phyloP scores from a whole-genome alignment of 768 basidiomycete genomes.

The Suillus cothurnatus region DNA sequence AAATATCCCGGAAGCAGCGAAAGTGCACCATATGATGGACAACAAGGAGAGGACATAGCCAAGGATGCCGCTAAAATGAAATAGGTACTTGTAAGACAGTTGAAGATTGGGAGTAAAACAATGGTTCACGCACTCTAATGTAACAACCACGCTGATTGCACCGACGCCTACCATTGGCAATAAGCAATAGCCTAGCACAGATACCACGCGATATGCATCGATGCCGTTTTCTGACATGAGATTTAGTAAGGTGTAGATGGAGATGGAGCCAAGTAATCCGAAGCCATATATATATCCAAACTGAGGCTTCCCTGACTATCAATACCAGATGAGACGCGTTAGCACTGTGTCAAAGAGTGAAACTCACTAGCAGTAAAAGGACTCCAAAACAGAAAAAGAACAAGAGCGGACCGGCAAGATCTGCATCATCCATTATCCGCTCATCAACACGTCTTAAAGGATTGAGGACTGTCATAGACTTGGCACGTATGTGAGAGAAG shows the following conservation, averaged over 20 bases:
- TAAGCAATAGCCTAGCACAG: slow-evolving; percentile 95
- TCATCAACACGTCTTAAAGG: slow-evolving; percentile 83
- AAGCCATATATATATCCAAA: slow-evolving; percentile 99
- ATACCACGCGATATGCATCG: slow-evolving; percentile 92
- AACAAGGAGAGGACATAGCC: slow-evolving; percentile 84
- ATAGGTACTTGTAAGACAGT: not conserved
- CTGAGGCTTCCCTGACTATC: slow-evolving; percentile 95
- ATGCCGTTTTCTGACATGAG: slow-evolving; percentile 96
- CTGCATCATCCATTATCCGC: slow-evolving; percentile 98
- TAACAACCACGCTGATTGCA: slow-evolving; percentile 82
- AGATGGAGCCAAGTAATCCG: slow-evolving; percentile 89
- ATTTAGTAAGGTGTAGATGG: slow-evolving; percentile 93
- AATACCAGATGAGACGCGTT: slow-evolving; percentile 9
- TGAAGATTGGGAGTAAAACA: slow-evolving; percentile 16
- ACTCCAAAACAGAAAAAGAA: slow-evolving; percentile 96
- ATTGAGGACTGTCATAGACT: slow-evolving; percentile 94
- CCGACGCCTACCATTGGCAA: slow-evolving; percentile 96
- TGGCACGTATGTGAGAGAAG: slow-evolving; percentile 92
- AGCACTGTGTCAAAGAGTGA: not conserved
- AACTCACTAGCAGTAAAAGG: slow-evolving; percentile 85
- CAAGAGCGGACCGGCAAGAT: slow-evolving; percentile 93
- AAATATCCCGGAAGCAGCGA: slow-evolving; percentile 94
- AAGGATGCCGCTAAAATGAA: slow-evolving; percentile 61
- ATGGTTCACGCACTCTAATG: slow-evolving; percentile 73
- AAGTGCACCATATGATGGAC: slow-evolving; percentile 96